phyloP scores from a whole-genome alignment of 768 basidiomycete species.

The Lactifluus subvellereus region DNA sequence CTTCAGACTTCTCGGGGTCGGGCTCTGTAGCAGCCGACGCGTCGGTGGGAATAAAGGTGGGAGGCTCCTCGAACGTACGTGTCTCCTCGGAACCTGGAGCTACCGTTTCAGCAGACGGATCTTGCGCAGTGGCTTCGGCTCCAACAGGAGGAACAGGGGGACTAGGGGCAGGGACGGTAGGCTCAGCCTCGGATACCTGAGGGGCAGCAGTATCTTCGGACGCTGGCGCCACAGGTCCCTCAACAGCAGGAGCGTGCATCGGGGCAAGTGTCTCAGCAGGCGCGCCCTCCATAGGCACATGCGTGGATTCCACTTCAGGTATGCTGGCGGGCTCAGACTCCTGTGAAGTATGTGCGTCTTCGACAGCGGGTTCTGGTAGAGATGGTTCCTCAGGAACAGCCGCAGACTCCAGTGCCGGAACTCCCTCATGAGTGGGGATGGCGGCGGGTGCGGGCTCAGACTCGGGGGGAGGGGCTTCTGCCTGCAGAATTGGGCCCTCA shows the following conservation, averaged over 20 bases:
- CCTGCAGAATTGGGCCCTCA: conserved; percentile 26
- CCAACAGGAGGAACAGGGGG: neutral
- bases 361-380: neutral
- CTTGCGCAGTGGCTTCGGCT: neutral
- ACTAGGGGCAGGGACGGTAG: neutral
- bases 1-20: neutral
- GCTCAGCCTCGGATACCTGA: neutral
- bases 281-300: neutral
- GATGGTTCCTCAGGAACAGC: conserved; percentile 7
- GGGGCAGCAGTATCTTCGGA: neutral
- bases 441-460: conserved; percentile 17
- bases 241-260: neutral
- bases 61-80: neutral
- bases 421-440: conserved; percentile 5
- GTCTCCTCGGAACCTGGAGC: neutral
- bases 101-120: neutral
- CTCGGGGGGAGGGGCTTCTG: conserved; percentile 31
- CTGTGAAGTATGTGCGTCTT: neutral
- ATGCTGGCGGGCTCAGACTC: neutral
- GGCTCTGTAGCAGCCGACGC: neutral
- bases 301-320: neutral
- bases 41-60: neutral
- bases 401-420: neutral
- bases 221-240: neutral
- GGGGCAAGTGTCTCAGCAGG: neutral